These are phyloP conservation scores for Spinacia oleracea DNA, from an alignment of 179 eudicot genomes.

Conservation along the genomic window DNA sequence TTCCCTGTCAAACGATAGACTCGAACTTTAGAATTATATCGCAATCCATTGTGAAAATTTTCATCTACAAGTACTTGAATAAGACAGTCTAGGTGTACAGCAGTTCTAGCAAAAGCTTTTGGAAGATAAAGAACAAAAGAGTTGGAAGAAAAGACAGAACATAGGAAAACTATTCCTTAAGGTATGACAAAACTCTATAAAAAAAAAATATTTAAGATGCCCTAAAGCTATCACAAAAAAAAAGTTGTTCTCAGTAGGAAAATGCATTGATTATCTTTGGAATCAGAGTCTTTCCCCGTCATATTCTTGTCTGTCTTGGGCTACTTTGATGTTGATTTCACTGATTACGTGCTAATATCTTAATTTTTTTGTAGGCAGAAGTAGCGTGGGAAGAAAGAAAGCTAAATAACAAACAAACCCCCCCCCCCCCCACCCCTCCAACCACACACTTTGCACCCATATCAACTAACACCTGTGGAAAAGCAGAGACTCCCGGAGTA, in stretches of 20 bases:
- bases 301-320: background rate
- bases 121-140: background rate
- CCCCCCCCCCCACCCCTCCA: background rate
- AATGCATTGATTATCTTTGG: background rate
- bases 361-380: background rate
- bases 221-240: background rate
- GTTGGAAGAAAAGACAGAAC: background rate
- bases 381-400: background rate
- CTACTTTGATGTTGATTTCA: background rate
- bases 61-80: background rate
- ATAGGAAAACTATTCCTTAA: background rate
- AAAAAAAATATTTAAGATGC: background rate
- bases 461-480: background rate
- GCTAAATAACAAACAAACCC: background rate
- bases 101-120: background rate
- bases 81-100: background rate
- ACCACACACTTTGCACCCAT: background rate
- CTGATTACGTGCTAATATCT: background rate
- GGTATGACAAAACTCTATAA: background rate
- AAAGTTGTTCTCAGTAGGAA: background rate
- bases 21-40: background rate
- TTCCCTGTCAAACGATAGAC: constrained; percentile 46
- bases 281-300: background rate
- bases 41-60: background rate
- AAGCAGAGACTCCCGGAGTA: background rate